A percentile compares a stretch with the other conserved stretches of the same genome.
These are phyloP conservation scores for Melastoma candidum DNA, from an alignment of 441 rosid species.

Conservation along the genomic window DNA sequence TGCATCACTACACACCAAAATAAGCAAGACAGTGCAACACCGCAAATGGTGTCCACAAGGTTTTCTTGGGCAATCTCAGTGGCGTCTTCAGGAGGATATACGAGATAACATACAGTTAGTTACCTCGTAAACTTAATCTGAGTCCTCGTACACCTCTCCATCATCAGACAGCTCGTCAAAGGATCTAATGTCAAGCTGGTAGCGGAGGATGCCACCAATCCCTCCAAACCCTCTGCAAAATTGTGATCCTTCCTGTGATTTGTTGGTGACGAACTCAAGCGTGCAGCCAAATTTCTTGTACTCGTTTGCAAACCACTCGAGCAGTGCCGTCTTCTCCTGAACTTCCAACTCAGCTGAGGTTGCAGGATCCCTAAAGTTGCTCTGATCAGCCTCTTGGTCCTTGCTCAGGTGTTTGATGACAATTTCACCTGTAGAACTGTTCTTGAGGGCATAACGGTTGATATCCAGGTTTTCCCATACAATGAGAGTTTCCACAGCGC, in stretches of 20 bases:
- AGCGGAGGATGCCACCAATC: conserved; percentile 14
- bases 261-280: conserved; percentile 13
- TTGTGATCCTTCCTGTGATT: conserved; percentile 16
- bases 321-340: conserved; percentile 7
- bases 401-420: conserved; percentile 13
- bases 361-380: conserved; percentile 15
- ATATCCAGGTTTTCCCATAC: conserved; percentile 16
- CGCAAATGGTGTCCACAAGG: too few relatives aligned
- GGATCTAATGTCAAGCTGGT: conserved; percentile 8
- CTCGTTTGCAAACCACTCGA: conserved; percentile 14
- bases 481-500: conserved; percentile 9
- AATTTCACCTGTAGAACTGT: conserved; percentile 6
- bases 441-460: conserved; percentile 10
- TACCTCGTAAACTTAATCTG: conserved; percentile 2
- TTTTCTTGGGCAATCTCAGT: too few relatives aligned
- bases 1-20: too few relatives aligned
- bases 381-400: conserved; percentile 11
- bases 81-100: too few relatives aligned
- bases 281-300: conserved; percentile 4
- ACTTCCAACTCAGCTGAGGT: conserved; percentile 4
- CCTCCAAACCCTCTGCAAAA: conserved; percentile 19
- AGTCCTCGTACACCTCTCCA: conserved; percentile 12
- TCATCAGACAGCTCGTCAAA: conserved; percentile 6
- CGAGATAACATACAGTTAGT: too few relatives aligned
- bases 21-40: too few relatives aligned